These are phyloP conservation scores for Solanum chilense DNA, from an alignment of 257 asterid genomes.

Conservation along the genomic window DNA sequence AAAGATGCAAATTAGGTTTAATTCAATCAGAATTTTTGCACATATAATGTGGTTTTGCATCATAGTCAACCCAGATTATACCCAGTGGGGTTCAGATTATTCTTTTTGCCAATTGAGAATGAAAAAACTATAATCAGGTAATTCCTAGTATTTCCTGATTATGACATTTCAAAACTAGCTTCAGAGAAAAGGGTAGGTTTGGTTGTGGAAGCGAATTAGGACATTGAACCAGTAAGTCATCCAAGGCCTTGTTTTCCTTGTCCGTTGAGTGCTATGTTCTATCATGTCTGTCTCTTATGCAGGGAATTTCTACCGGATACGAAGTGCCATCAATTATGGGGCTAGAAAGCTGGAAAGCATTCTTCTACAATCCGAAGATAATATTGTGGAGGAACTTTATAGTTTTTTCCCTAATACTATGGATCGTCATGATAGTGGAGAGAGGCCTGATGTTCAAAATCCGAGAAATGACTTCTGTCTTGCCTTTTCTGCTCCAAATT, in stretches of 20 bases:
- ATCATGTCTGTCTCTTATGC: background rate
- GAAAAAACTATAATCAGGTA: background rate
- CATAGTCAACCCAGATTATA: background rate
- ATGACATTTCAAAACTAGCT: background rate
- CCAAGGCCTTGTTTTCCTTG: background rate
- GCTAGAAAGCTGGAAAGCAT: conserved; percentile 58
- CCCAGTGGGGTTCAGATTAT: background rate
- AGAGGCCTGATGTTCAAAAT: conserved; percentile 43
- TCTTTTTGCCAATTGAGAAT: background rate
- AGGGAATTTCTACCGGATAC: conserved; percentile 80
- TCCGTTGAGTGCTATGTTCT: background rate
- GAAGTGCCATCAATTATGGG: conserved; percentile 82
- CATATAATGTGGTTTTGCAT: background rate
- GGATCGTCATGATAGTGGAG: conserved; percentile 53
- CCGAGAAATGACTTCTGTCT: conserved; percentile 15
- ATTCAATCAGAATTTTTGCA: background rate
- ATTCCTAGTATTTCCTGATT: background rate
- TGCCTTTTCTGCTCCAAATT: conserved; percentile 4
- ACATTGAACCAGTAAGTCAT: background rate
- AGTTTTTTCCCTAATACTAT: conserved; percentile 61
- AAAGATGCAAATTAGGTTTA: background rate
- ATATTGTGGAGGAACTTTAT: conserved; percentile 41
- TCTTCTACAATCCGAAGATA: conserved; percentile 37
- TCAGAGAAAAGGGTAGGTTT: background rate
- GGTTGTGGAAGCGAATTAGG: background rate